Evolutionary conservation across 2,329 filamentous ascomycete genomes (phyloP).

Genomic region (Tolypocladium cylindrosporum): DNA sequence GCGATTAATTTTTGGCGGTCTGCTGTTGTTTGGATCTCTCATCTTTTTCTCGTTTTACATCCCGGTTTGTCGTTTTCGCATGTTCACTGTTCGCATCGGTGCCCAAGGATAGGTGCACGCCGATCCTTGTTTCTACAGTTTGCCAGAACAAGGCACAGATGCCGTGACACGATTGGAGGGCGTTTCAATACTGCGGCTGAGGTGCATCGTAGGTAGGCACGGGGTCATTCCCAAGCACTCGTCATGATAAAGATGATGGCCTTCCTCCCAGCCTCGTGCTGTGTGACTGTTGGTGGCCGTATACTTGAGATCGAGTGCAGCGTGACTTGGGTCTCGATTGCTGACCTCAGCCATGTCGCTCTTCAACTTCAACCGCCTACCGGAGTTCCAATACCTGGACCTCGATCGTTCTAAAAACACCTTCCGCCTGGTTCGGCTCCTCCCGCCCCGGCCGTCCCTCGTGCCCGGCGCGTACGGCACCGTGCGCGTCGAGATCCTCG

Average conservation of each 20-base stretch:
- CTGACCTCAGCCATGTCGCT: neutral
- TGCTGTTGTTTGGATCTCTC: too few relatives aligned
- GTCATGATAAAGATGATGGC: neutral
- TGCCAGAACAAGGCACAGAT: neutral
- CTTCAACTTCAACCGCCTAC: neutral
- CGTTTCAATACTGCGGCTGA: conserved; percentile 4
- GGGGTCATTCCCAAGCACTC: neutral
- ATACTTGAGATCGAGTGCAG: neutral
- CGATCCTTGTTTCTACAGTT: too few relatives aligned
- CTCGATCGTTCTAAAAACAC: conserved; percentile 2
- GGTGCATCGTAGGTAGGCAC: conserved; percentile 1
- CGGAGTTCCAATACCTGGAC: conserved; percentile 4
- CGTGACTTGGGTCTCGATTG: neutral
- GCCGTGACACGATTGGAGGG: neutral
- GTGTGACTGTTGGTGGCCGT: neutral
- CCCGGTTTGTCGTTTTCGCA: neutral
- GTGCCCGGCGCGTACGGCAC: conserved; percentile 11
- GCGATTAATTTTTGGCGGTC: neutral
- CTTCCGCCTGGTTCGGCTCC: conserved; percentile 16
- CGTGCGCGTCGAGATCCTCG: conserved; percentile 16
- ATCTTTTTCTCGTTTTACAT: neutral
- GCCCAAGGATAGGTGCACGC: neutral
- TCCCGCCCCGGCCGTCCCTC: conserved; percentile 8
- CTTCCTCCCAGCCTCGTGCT: neutral
- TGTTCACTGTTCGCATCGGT: neutral